These are phyloP conservation scores for Gentiana dahurica DNA, from an alignment of 257 asterid genomes.

Conservation along the genomic window DNA sequence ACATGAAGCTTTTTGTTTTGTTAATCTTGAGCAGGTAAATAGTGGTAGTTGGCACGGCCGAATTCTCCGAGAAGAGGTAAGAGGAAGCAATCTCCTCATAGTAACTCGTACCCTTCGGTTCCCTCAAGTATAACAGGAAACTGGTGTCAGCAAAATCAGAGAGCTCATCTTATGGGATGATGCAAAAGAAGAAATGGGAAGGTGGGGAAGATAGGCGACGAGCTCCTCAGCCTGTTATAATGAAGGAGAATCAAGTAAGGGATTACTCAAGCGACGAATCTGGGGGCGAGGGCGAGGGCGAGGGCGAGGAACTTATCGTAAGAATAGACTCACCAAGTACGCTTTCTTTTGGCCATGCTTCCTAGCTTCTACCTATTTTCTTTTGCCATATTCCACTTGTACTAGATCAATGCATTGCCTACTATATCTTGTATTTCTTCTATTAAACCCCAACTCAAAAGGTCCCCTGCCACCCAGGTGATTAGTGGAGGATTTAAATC, in stretches of 20 bases:
- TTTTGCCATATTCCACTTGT: no score
- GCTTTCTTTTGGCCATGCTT: slow-evolving; percentile 42
- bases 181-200: slow-evolving; percentile 17
- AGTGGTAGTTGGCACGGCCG: slow-evolving; percentile 16
- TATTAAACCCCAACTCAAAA: no score
- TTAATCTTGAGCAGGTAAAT: slow-evolving; percentile 31
- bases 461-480: no score
- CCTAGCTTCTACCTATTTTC: slow-evolving; percentile 6
- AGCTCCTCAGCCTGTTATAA: slow-evolving; percentile 13
- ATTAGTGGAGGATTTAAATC: no score
- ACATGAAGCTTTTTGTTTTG: slow-evolving; percentile 11
- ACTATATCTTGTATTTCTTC: no score
- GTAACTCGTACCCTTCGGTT: slow-evolving; percentile 50
- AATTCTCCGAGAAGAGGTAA: slow-evolving; percentile 23
- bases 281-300: slow-evolving; percentile 65
- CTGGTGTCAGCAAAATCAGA: slow-evolving; percentile 60
- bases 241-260: slow-evolving; percentile 18
- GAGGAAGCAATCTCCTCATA: slow-evolving; percentile 31
- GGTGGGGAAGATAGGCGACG: slow-evolving; percentile 15
- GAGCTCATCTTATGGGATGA: slow-evolving; percentile 43
- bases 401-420: no score
- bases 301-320: slow-evolving; percentile 33
- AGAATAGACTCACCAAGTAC: slow-evolving; percentile 79
- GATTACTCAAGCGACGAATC: slow-evolving; percentile 79
- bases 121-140: slow-evolving; percentile 22